A percentile compares a stretch with the other conserved stretches of the same genome.
Evolutionary conservation across 73 alveolate species (phyloP).

Genomic region (Paramecium pentaurelia): DNA sequence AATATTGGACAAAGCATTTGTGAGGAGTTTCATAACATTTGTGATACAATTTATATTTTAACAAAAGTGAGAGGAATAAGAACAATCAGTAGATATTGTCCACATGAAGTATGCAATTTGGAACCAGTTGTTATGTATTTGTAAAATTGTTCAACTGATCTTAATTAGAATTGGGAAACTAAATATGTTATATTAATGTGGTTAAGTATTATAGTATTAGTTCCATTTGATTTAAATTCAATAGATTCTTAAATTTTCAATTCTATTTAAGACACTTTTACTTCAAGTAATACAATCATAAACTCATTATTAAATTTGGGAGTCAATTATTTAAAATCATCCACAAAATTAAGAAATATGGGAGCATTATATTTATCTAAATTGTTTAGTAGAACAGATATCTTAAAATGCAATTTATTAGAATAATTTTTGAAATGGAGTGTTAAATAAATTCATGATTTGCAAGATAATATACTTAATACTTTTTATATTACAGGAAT

Average conservation of each 20-base stretch:
- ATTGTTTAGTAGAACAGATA: constrained; percentile 84
- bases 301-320: constrained; percentile 36
- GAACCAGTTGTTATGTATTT: constrained; percentile 90
- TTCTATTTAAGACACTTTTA: neutral
- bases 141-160: neutral
- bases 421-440: constrained; percentile 69
- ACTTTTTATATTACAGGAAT: constrained; percentile 69
- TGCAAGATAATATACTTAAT: constrained; percentile 53
- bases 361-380: constrained; percentile 63
- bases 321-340: constrained; percentile 34
- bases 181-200: constrained; percentile 88
- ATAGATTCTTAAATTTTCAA: constrained; percentile 70
- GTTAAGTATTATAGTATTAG: constrained; percentile 94
- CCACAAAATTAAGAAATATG: constrained; percentile 55
- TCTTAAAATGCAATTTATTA: constrained; percentile 65
- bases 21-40: constrained; percentile 47
- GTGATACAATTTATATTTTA: constrained; percentile 66
- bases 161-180: constrained; percentile 78
- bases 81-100: constrained; percentile 89
- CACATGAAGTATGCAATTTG: constrained; percentile 93
- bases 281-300: neutral
- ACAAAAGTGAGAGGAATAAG: constrained; percentile 92
- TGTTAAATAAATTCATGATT: constrained; percentile 40
- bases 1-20: neutral
- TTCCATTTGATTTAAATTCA: constrained; percentile 96